Evolutionary conservation across 2,329 filamentous ascomycete species (phyloP).

Genomic region (Cercospora beticola): DNA sequence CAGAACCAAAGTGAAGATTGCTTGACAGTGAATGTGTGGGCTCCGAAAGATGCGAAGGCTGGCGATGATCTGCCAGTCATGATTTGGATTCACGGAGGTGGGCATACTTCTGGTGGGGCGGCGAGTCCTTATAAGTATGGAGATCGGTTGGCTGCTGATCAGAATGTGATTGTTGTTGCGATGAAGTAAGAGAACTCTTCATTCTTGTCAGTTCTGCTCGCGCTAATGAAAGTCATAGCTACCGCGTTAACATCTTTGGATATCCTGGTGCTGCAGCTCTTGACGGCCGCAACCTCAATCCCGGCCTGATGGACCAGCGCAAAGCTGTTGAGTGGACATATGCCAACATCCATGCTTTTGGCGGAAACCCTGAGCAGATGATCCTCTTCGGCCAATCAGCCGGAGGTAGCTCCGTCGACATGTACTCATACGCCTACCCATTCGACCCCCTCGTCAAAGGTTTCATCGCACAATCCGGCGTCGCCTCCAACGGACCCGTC

Average conservation of each 20-base stretch:
- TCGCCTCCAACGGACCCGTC: conserved; percentile 20
- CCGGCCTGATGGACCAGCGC: conserved; percentile 40
- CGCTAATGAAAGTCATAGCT: background rate
- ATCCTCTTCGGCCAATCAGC: conserved; percentile 33
- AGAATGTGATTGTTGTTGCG: conserved; percentile 22
- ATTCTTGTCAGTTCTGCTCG: background rate
- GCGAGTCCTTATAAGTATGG: conserved; percentile 24
- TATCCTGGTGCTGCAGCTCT: conserved; percentile 30
- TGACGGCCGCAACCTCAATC: conserved; percentile 29
- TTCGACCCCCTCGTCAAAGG: conserved; percentile 40
- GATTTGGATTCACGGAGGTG: conserved; percentile 33
- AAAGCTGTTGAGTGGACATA: conserved; percentile 42
- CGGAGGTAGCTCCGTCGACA: conserved; percentile 27
- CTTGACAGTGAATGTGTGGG: conserved; percentile 41
- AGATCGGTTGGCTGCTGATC: conserved; percentile 19
- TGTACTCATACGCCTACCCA: conserved; percentile 38
- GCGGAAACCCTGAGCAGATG: conserved; percentile 32
- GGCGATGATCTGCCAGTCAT: conserved; percentile 39
- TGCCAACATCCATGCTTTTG: conserved; percentile 38
- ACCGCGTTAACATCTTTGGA: conserved; percentile 29
- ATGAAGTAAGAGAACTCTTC: conserved; percentile 12
- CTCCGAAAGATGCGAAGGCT: conserved; percentile 29
- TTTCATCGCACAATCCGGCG: conserved; percentile 40
- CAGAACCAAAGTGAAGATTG: conserved; percentile 33
- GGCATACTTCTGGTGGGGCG: conserved; percentile 15